Percentiles rank a stretch among this genome's conserved stretches.
Conservation (phyloP, 495 filamentous ascomycete species). For the Penicillium ucsense region DNA sequence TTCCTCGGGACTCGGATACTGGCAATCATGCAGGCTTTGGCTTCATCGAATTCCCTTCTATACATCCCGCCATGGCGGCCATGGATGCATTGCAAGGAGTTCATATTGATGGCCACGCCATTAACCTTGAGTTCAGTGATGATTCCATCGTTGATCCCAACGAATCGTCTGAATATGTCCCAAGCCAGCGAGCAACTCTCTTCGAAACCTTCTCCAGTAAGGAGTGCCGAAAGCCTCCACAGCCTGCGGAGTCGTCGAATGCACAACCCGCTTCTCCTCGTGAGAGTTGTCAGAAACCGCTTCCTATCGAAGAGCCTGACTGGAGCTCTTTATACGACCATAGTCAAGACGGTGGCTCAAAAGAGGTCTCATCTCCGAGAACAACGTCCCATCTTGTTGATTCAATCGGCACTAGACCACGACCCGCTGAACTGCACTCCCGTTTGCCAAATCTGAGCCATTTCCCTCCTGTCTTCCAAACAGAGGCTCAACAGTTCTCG, state of each 20-base stretch:
- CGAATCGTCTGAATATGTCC: not conserved
- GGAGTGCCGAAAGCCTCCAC: not conserved
- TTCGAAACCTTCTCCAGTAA: not conserved
- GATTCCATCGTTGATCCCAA: constrained; percentile 15
- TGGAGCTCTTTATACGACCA: not conserved
- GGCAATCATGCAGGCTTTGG: constrained; percentile 87
- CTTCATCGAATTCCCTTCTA: constrained; percentile 68
- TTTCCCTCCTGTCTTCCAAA: constrained; percentile 38
- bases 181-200: not conserved
- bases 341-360: not conserved
- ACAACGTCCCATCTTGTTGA: constrained; percentile 11
- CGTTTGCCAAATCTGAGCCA: constrained; percentile 19
- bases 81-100: constrained; percentile 65
- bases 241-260: not conserved
- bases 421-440: not conserved
- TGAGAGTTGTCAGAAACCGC: constrained; percentile 10
- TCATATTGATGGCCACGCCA: constrained; percentile 66
- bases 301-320: constrained; percentile 8
- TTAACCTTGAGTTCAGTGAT: constrained; percentile 79
- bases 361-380: not conserved
- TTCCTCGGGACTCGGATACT: constrained; percentile 76
- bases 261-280: not conserved
- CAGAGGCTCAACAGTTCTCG: constrained; percentile 31
- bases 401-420: constrained; percentile 8
- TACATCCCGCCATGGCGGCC: constrained; percentile 70